These are phyloP conservation scores for Glebionis coronaria DNA, from an alignment of 129 eudicot species.

Conservation along the genomic window DNA sequence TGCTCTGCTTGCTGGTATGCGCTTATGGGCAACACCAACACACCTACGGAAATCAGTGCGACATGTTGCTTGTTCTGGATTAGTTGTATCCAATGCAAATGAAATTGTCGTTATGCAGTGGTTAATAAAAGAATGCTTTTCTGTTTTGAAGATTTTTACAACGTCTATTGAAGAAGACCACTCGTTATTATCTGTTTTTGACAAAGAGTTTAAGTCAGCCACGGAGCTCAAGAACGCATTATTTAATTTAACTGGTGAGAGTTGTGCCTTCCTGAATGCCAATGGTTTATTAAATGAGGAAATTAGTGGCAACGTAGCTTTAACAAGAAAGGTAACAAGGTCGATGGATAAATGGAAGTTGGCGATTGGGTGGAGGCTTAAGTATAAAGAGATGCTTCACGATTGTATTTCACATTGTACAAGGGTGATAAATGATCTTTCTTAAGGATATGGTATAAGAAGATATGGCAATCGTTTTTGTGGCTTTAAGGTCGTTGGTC, in stretches of 20 bases:
- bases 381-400: slow-evolving; percentile 52
- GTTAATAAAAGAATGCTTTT: slow-evolving; percentile 50
- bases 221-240: slow-evolving; percentile 31
- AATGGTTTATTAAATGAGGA: slow-evolving; percentile 26
- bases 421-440: slow-evolving; percentile 24
- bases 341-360: slow-evolving; percentile 67
- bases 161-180: slow-evolving; percentile 65
- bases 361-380: slow-evolving; percentile 76
- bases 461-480: neutral
- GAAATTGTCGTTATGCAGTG: slow-evolving; percentile 67
- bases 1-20: slow-evolving; percentile 60
- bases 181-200: slow-evolving; percentile 36
- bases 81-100: slow-evolving; percentile 52
- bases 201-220: slow-evolving; percentile 28
- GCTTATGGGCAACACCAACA: slow-evolving; percentile 83
- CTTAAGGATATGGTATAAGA: neutral
- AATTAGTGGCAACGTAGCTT: neutral
- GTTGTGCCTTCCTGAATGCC: slow-evolving; percentile 38
- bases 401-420: slow-evolving; percentile 58
- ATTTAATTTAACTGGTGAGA: slow-evolving; percentile 36
- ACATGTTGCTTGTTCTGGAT: slow-evolving; percentile 66
- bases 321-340: slow-evolving; percentile 31
- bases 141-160: slow-evolving; percentile 31
- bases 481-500: slow-evolving; percentile 4
- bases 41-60: slow-evolving; percentile 53